Evolutionary conservation across 2,329 filamentous ascomycete genomes (phyloP).

Genomic region (Helotiales sp.): DNA sequence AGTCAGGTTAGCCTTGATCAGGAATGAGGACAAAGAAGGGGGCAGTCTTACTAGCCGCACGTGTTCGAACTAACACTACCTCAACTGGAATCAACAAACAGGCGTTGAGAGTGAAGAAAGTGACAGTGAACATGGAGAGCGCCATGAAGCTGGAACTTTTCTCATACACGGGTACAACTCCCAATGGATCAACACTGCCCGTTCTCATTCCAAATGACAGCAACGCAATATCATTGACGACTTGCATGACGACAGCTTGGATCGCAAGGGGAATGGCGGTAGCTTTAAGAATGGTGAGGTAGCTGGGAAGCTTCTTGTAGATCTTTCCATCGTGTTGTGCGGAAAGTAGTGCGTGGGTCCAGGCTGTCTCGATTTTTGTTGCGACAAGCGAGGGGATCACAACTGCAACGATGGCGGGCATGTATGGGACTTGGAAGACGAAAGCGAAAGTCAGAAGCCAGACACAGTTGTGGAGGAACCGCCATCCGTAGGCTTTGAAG

Average conservation of each 20-base stretch:
- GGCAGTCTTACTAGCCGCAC: slow-evolving; percentile 5
- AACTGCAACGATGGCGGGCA: neutral
- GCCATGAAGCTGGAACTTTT: neutral
- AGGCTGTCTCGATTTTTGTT: slow-evolving; percentile 6
- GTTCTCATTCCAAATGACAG: neutral
- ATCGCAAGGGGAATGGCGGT: neutral
- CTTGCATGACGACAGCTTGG: neutral
- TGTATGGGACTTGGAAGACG: neutral
- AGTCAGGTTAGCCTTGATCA: neutral
- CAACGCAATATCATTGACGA: neutral
- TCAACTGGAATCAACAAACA: neutral
- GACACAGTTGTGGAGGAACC: neutral
- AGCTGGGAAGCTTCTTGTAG: neutral
- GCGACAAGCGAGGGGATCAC: neutral
- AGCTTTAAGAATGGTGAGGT: slow-evolving; percentile 5
- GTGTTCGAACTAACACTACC: slow-evolving; percentile 5
- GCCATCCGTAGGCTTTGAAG: slow-evolving; percentile 1
- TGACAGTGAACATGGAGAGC: neutral
- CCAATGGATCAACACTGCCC: neutral
- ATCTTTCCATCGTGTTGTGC: neutral
- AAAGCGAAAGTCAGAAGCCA: neutral
- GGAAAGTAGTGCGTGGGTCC: neutral
- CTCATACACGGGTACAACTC: neutral
- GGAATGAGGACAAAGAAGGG: neutral
- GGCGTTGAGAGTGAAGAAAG: neutral